phyloP scores from a whole-genome alignment of 1,139 yeast genomes.

The Zygosaccharomyces pseudobailii region DNA sequence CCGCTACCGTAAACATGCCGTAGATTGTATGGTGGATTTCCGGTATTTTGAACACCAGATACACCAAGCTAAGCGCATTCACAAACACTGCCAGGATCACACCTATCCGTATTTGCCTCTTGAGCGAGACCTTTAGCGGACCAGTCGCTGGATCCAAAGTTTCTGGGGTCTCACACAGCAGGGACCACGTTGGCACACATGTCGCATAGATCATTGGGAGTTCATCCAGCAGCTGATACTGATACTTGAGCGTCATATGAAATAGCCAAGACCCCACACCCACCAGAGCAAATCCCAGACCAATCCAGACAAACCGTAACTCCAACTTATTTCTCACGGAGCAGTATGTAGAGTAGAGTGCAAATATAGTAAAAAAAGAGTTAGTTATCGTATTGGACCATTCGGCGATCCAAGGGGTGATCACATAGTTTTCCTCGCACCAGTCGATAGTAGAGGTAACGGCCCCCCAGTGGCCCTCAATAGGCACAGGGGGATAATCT shows the following conservation, averaged over 20 bases:
- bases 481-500: constrained; percentile 36
- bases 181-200: constrained; percentile 89
- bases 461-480: constrained; percentile 37
- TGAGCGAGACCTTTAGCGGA: constrained; percentile 27
- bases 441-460: constrained; percentile 74
- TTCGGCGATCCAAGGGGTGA: constrained; percentile 82
- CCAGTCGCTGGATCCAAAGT: constrained; percentile 40
- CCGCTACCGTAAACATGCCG: constrained; percentile 52
- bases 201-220: constrained; percentile 98
- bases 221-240: constrained; percentile 87
- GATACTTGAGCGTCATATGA: constrained; percentile 90
- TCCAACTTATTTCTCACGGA: constrained; percentile 61
- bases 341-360: constrained; percentile 60
- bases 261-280: constrained; percentile 94
- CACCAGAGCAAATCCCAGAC: constrained; percentile 77
- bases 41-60: constrained; percentile 70
- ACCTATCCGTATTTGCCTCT: constrained; percentile 40
- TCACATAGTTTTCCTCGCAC: constrained; percentile 95
- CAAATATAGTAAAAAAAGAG: constrained; percentile 59
- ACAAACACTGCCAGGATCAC: constrained; percentile 54
- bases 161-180: constrained; percentile 53
- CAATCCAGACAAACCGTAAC: constrained; percentile 61
- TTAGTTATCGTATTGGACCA: constrained; percentile 79
- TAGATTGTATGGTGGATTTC: constrained; percentile 78
- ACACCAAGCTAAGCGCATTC: constrained; percentile 53